Conservation (phyloP, 2,329 filamentous ascomycete species). For the Colletotrichum salicis region DNA sequence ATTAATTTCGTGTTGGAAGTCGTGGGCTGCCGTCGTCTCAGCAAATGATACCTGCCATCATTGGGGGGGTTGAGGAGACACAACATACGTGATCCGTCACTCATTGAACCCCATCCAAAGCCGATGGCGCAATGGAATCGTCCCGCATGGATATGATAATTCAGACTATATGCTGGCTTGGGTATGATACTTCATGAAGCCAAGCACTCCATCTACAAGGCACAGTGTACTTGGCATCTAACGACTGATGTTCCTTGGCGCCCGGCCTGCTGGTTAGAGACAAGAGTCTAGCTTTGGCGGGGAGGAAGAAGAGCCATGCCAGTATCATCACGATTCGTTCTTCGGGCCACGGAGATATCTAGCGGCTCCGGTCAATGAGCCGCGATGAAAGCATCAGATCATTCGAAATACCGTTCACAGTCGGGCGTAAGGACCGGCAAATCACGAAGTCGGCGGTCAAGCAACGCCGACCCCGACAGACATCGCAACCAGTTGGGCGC, state of each 20-base stretch:
- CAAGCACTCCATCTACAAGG: not conserved
- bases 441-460: not conserved
- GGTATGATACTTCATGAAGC: not conserved
- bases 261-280: too few relatives aligned
- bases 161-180: too few relatives aligned
- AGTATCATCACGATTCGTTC: not conserved
- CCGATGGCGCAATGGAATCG: not conserved
- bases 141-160: not conserved
- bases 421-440: not conserved
- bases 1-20: not conserved
- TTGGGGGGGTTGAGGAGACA: too few relatives aligned
- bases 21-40: not conserved
- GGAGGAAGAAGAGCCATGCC: not conserved
- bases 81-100: not conserved
- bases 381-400: not conserved
- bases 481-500: not conserved
- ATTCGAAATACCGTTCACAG: not conserved
- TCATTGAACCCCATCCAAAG: not conserved
- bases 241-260: not conserved
- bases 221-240: not conserved
- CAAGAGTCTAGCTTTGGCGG: too few relatives aligned
- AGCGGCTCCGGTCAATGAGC: too few relatives aligned
- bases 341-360: not conserved
- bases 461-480: slow-evolving; percentile 7
- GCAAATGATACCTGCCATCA: too few relatives aligned